phyloP scores from a whole-genome alignment of 2,329 filamentous ascomycete genomes.

The Cladosporium sp. region DNA sequence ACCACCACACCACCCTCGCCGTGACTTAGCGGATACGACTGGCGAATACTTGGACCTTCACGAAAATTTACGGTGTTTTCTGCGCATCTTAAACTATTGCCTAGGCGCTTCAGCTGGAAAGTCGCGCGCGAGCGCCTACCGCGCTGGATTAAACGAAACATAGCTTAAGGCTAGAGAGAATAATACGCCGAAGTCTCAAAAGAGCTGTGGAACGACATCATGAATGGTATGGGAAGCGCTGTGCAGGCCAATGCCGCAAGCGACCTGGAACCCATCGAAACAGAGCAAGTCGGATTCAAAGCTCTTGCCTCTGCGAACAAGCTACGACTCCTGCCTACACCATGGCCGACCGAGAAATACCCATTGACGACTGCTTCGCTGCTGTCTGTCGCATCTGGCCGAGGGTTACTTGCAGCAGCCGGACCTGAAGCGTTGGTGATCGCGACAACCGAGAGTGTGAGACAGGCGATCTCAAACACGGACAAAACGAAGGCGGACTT shows the following conservation, averaged over 20 bases:
- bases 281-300: conserved; percentile 76
- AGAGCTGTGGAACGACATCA: not conserved
- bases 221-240: not conserved
- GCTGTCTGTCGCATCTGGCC: conserved; percentile 73
- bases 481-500: conserved; percentile 47
- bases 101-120: not conserved
- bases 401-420: conserved; percentile 80
- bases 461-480: conserved; percentile 63
- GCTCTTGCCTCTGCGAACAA: conserved; percentile 76
- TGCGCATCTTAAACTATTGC: not conserved
- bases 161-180: too few relatives aligned
- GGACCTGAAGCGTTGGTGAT: conserved; percentile 76
- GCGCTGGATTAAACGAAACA: not conserved
- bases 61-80: not conserved
- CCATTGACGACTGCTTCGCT: conserved; percentile 77
- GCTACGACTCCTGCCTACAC: conserved; percentile 69
- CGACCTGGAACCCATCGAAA: conserved; percentile 73
- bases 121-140: conserved; percentile 2
- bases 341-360: conserved; percentile 67
- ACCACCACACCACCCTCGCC: not conserved
- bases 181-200: not conserved
- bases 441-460: conserved; percentile 70
- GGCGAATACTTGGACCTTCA: not conserved
- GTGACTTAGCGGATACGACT: not conserved
- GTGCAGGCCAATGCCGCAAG: conserved; percentile 29